Base-by-base conservation (phyloP, 2,329 filamentous ascomycete genomes). In the Lachnellula cervina region DNA sequence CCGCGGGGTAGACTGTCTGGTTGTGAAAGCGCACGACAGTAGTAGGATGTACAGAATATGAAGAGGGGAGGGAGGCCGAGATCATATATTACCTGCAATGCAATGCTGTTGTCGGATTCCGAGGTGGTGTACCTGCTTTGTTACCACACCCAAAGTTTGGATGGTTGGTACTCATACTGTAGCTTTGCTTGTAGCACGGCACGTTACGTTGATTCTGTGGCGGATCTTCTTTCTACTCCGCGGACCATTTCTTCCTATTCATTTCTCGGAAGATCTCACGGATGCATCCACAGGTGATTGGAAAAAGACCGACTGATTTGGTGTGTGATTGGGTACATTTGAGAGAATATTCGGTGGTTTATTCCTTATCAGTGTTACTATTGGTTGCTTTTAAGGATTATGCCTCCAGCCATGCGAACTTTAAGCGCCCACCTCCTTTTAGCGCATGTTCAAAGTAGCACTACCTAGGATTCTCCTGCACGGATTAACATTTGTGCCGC, bases 141-240 rank as follows among this genome's bases (percentile, higher is more conserved):
- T 46, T 46, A 56, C 56, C 56, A 53, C 48, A 54, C 54, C 48
- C 17, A 53, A 35, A 37, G 32, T 43, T 43, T 28, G 19, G 48
- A 55, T n/a, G 51, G 35, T 23, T n/a, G 51, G 35, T 23, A 38
- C 40, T 62, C 42, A 57, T n/a, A n/a, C n/a, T n/a, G n/a, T 51
- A 55, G 55, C 47, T 53, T 49, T 55, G 54, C 32, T 54, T 42
- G 61, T 63, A 56, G 51, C 48, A 64, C 58, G 60, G 51, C 48
- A 64, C 58, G 60, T 64, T 63, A 60, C 58, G 56, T 32, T 34
- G 38, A 40, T 52, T 53, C 40, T 35, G 57, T 59, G 56, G 56
- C 56, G 49, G 34, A 37, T 48, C 45, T 52, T 37, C 45, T 52
- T 35, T 35, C 47, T 28, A 13, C 49, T n/a, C n/a, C n/a, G n/a